Evolutionary conservation across 495 filamentous ascomycete species (phyloP).

Genomic region (Talaromyces thailandensis): DNA sequence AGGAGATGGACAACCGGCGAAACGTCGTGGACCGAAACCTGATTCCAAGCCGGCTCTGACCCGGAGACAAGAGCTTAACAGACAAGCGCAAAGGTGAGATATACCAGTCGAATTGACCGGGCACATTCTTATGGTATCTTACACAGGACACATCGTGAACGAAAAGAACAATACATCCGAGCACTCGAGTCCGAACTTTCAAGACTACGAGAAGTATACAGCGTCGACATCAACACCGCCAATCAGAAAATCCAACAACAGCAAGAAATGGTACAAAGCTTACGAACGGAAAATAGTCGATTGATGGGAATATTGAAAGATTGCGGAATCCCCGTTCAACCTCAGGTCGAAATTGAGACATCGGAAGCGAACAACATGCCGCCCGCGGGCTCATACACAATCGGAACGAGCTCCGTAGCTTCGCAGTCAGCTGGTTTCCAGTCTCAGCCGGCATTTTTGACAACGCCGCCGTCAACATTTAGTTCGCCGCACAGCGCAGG

Average conservation of each 20-base stretch:
- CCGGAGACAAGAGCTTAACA: constrained; percentile 87
- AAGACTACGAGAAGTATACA: constrained; percentile 47
- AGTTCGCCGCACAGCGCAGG: constrained; percentile 4
- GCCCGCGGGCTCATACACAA: background rate
- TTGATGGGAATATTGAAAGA: constrained; percentile 65
- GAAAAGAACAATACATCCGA: constrained; percentile 93
- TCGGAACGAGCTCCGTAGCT: constrained; percentile 25
- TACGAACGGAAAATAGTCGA: constrained; percentile 57
- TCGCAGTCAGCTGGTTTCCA: constrained; percentile 22
- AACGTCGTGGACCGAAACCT: constrained; percentile 88
- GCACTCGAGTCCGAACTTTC: constrained; percentile 84
- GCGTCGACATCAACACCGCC: constrained; percentile 28
- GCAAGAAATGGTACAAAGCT: constrained; percentile 27
- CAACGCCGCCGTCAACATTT: constrained; percentile 31
- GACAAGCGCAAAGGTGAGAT: constrained; percentile 85
- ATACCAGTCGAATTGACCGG: background rate
- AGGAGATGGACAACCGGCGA: constrained; percentile 74
- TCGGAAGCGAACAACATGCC: background rate
- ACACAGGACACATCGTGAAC: constrained; percentile 80
- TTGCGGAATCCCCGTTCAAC: constrained; percentile 56
- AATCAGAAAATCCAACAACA: constrained; percentile 32
- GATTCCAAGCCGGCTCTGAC: constrained; percentile 94
- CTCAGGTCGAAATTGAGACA: constrained; percentile 20
- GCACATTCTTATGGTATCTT: constrained; percentile 5
- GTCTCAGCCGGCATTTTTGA: constrained; percentile 18